Evolutionary conservation across 495 filamentous ascomycete species (phyloP).

Genomic region (Neurospora sp.): DNA sequence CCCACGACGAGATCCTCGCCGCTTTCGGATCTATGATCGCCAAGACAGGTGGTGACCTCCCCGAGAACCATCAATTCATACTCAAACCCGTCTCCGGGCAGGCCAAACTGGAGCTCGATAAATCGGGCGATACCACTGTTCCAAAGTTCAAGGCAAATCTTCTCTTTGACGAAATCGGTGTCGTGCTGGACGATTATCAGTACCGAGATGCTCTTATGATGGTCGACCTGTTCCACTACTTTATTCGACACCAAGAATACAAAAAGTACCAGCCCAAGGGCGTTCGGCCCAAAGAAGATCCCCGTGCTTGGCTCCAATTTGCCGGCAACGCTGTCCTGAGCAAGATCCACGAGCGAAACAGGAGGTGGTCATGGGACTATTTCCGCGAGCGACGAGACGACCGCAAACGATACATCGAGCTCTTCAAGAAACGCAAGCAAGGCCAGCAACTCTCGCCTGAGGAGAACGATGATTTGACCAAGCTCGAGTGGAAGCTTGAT

Average conservation of each 20-base stretch:
- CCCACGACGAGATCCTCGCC: conserved; percentile 63
- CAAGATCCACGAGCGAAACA: conserved; percentile 89
- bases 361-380: conserved; percentile 87
- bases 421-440: conserved; percentile 89
- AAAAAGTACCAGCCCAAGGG: conserved; percentile 84
- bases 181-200: conserved; percentile 91
- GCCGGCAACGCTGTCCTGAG: conserved; percentile 77
- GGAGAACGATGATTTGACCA: conserved; percentile 62
- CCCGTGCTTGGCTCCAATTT: conserved; percentile 83
- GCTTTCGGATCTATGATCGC: conserved; percentile 71
- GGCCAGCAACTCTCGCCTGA: conserved; percentile 58
- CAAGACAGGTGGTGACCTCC: conserved; percentile 42
- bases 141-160: conserved; percentile 86
- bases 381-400: conserved; percentile 88
- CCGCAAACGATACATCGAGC: conserved; percentile 73
- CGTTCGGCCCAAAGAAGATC: conserved; percentile 75
- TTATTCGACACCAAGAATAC: conserved; percentile 95
- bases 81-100: conserved; percentile 89
- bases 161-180: conserved; percentile 90
- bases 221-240: conserved; percentile 96
- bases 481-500: conserved; percentile 74
- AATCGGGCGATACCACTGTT: conserved; percentile 67
- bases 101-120: conserved; percentile 86
- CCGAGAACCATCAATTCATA: conserved; percentile 73
- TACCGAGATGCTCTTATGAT: conserved; percentile 97